These are phyloP conservation scores for Scleroderma bovista DNA, from an alignment of 768 basidiomycete genomes.

Conservation along the genomic window DNA sequence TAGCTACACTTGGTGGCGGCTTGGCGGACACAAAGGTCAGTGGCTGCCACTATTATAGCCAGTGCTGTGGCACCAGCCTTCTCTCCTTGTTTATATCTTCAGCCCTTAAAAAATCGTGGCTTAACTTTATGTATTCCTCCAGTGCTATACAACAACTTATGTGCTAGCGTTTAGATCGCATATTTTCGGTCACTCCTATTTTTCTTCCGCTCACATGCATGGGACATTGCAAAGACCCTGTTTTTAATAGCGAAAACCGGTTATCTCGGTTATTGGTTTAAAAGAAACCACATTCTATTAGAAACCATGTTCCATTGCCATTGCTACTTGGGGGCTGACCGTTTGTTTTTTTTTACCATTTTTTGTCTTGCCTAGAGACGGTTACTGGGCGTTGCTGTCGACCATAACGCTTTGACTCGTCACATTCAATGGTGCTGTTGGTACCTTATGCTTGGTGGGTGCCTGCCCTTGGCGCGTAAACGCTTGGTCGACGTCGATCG, in stretches of 20 bases:
- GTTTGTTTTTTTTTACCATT: not conserved
- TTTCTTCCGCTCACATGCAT: not conserved
- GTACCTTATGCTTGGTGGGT: not conserved
- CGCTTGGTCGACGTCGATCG: not conserved
- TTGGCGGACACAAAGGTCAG: slow-evolving; percentile 51
- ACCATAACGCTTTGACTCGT: not conserved
- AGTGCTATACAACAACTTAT: slow-evolving; percentile 4
- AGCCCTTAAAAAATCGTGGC: not conserved
- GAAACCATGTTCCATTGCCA: not conserved
- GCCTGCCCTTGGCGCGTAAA: not conserved
- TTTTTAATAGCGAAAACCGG: not conserved
- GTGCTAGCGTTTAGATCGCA: slow-evolving; percentile 7
- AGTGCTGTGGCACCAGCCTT: slow-evolving; percentile 2
- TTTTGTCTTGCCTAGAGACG: not conserved
- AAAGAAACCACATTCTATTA: not conserved
- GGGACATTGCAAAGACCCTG: not conserved
- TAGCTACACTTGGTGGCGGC: not conserved
- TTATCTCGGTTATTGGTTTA: not conserved
- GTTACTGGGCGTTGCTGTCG: not conserved
- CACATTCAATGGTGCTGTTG: not conserved
- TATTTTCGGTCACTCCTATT: slow-evolving; percentile 1
- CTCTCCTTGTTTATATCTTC: not conserved
- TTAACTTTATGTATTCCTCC: slow-evolving; percentile 9
- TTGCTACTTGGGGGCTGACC: not conserved
- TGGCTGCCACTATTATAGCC: slow-evolving; percentile 75